Percentiles rank a stretch among this genome's conserved stretches.
Evolutionary conservation across 1,284 basidiomycete species (phyloP).

Genomic region (Pseudozyma thailandica): DNA sequence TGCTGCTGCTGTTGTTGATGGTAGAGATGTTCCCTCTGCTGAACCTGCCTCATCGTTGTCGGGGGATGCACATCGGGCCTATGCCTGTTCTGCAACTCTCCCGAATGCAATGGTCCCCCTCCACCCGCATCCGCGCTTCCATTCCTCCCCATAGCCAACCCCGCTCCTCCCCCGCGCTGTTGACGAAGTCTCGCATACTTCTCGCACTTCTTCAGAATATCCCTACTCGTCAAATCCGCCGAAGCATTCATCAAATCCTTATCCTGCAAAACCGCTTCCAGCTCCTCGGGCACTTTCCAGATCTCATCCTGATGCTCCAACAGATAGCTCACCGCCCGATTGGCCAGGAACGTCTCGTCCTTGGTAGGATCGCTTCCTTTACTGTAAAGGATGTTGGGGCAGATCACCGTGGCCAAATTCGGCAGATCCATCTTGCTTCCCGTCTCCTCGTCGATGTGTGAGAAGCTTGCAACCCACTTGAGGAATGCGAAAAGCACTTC

Average conservation of each 20-base stretch:
- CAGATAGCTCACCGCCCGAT: constrained; percentile 73
- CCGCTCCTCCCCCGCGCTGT: constrained; percentile 29
- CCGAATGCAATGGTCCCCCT: constrained; percentile 35
- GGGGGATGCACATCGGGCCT: constrained; percentile 54
- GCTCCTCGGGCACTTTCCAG: constrained; percentile 65
- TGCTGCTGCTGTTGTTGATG: constrained; percentile 30
- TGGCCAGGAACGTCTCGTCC: constrained; percentile 92
- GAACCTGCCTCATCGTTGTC: constrained; percentile 54
- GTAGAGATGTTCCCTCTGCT: constrained; percentile 26
- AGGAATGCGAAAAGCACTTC: constrained; percentile 98
- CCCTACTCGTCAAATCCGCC: constrained; percentile 58
- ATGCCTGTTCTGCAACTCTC: constrained; percentile 50
- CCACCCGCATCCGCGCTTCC: constrained; percentile 11
- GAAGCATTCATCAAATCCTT: constrained; percentile 60
- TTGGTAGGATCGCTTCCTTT: constrained; percentile 85
- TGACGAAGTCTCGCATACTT: constrained; percentile 53
- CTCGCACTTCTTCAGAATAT: constrained; percentile 64
- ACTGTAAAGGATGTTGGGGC: constrained; percentile 91
- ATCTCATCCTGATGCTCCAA: constrained; percentile 95
- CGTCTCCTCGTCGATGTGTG: constrained; percentile 96
- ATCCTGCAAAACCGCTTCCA: constrained; percentile 62
- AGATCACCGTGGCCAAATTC: constrained; percentile 97
- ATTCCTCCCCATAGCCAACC: constrained; percentile 26
- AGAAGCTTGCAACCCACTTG: constrained; percentile 99
- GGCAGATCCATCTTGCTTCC: constrained; percentile 98